Conservation (phyloP, 2,329 filamentous ascomycete species). For the Ophiostoma ips region DNA sequence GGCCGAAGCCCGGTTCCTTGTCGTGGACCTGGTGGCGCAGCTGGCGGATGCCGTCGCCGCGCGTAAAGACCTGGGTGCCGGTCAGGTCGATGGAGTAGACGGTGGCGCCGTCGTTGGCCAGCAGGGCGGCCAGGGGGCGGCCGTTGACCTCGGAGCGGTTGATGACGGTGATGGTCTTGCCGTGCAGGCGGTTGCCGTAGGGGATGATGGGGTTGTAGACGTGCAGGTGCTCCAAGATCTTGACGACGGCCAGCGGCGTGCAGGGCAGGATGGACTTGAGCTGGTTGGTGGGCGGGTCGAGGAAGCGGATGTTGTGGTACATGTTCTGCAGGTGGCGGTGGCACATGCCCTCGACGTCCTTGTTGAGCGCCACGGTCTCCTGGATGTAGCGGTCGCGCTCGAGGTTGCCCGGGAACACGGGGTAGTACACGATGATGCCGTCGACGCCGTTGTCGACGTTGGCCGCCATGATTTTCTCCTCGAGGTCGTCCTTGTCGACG, state of each 20-base stretch:
- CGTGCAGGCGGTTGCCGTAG: constrained; percentile 83
- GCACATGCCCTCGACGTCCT: constrained; percentile 91
- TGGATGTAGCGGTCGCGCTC: constrained; percentile 90
- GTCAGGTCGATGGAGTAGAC: constrained; percentile 93
- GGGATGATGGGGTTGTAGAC: constrained; percentile 94
- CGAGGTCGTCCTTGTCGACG: constrained; percentile 75
- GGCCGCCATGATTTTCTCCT: constrained; percentile 74
- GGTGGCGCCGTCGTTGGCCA: constrained; percentile 90
- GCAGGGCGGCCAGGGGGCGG: constrained; percentile 74
- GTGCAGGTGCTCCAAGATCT: constrained; percentile 88
- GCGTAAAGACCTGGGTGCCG: constrained; percentile 81
- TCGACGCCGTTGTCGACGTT: constrained; percentile 68
- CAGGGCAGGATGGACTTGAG: constrained; percentile 92
- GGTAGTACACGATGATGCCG: constrained; percentile 96
- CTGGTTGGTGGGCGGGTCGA: constrained; percentile 61
- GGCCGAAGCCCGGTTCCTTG: constrained; percentile 55
- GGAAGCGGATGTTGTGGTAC: constrained; percentile 95
- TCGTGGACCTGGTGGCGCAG: constrained; percentile 76
- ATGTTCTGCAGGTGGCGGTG: constrained; percentile 97
- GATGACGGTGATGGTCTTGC: constrained; percentile 89
- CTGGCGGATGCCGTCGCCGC: constrained; percentile 76
- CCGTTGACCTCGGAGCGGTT: constrained; percentile 95
- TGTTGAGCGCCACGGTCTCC: constrained; percentile 76
- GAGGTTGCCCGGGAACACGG: constrained; percentile 71
- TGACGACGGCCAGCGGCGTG: constrained; percentile 89